phyloP scores from a whole-genome alignment of 345 rosid genomes.

The Salix caprea region DNA sequence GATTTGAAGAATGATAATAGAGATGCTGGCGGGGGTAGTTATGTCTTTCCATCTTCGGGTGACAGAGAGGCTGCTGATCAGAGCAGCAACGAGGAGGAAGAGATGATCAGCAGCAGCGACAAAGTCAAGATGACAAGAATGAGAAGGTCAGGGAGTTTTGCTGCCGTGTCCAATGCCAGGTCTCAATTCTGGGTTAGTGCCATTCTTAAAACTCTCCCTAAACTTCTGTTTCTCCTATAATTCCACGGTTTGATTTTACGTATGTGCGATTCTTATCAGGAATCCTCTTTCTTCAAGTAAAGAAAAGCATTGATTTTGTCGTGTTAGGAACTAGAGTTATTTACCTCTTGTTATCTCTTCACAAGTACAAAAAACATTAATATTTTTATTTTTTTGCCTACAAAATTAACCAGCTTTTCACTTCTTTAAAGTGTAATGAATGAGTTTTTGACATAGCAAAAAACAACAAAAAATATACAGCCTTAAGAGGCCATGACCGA shows the following conservation, averaged over 20 bases:
- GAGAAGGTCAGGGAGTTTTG: conserved; percentile 43
- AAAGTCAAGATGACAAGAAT: conserved; percentile 35
- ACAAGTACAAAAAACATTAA: neutral
- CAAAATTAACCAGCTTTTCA: neutral
- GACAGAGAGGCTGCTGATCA: conserved; percentile 24
- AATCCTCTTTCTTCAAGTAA: neutral
- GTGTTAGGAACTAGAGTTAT: neutral
- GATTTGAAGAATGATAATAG: conserved; percentile 31
- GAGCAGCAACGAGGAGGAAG: conserved; percentile 24
- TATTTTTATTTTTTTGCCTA: neutral
- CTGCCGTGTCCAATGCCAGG: conserved; percentile 32
- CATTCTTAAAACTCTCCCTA: neutral
- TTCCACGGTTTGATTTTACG: neutral
- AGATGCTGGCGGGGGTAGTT: conserved; percentile 45
- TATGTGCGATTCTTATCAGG: neutral
- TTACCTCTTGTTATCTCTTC: neutral
- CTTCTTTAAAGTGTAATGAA: neutral
- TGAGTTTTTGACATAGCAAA: neutral
- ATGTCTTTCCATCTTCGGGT: conserved; percentile 47
- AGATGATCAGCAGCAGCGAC: conserved; percentile 9
- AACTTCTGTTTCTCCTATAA: neutral
- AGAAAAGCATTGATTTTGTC: neutral
- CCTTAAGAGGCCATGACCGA: neutral
- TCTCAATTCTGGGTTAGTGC: conserved; percentile 68
- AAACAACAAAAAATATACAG: neutral